Conservation (phyloP, 805 yeast genomes). For the Starmerella bombi region DNA sequence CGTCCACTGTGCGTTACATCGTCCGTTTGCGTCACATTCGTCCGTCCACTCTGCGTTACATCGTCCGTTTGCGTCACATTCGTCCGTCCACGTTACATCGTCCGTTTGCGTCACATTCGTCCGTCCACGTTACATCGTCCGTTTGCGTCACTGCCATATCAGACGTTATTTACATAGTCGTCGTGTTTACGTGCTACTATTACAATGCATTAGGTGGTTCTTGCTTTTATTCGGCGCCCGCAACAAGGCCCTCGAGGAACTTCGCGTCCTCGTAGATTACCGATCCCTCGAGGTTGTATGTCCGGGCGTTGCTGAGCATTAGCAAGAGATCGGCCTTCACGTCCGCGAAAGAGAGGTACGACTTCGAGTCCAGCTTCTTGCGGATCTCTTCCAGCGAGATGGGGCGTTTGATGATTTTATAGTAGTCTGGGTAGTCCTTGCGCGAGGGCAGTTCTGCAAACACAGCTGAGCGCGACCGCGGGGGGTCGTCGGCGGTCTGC, state of each 20-base stretch:
- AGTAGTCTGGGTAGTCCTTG: conserved; percentile 75
- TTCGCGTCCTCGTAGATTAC: conserved; percentile 48
- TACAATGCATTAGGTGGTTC: too few species aligned
- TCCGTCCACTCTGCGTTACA: too few species aligned
- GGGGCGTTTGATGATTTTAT: conserved; percentile 46
- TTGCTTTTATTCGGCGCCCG: too few species aligned
- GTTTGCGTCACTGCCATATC: too few species aligned
- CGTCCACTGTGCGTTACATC: too few species aligned
- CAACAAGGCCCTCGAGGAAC: conserved; percentile 14
- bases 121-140: too few species aligned
- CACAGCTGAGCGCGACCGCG: conserved; percentile 29
- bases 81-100: too few species aligned
- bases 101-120: too few species aligned
- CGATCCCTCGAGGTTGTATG: conserved; percentile 57
- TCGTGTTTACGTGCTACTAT: too few species aligned
- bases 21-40: too few species aligned
- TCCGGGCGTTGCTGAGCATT: conserved; percentile 57
- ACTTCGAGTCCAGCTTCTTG: conserved; percentile 32
- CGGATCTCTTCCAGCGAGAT: conserved; percentile 44
- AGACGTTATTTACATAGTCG: too few species aligned
- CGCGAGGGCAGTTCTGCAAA: conserved; percentile 63
- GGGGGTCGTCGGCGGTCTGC: conserved; percentile 19
- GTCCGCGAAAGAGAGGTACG: conserved; percentile 32
- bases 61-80: too few species aligned
- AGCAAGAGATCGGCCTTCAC: conserved; percentile 38